Evolutionary conservation across 2,329 filamentous ascomycete species (phyloP), one percentile per base, ranked within the genome.

Genomic region (Hirsutella thompsonii): DNA sequence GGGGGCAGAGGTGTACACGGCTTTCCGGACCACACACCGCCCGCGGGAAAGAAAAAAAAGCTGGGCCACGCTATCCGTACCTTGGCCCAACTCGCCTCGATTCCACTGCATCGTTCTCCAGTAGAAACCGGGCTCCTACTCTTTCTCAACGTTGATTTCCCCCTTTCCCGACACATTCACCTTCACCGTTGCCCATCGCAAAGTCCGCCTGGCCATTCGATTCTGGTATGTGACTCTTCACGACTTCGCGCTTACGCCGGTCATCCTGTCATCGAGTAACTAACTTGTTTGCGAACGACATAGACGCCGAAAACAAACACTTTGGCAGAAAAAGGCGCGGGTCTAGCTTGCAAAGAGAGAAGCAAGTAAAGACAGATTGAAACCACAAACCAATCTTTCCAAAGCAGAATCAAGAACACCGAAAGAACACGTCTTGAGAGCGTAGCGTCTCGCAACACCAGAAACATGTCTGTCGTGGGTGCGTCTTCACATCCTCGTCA

Each of bases 401-500:
- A 26, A 37, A 39, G 37, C 49, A 46, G 49, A 43, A 46, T 51
- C 39, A n/a, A 35, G 36, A 47, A 47, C 44, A 46, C 50, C 47
- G 34, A 14, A 20, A 10, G 9, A 20, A 36, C 34, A 36, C 32
- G n/a, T 19, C 20, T 36, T 13, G n/a, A 36, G 34, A 36, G 34
- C 16, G 18, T 20, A 16, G 23, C 23, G 11, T 20, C 8, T 34
- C 16, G 14, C 32, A 34, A 16, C 14, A 16, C 8, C 13, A 34
- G 32, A 18, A 67, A 49, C 63, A 74, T 74, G 70, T 70, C 66
- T 62, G 70, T 74, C 57, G 70, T 74, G 52, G 70, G 70, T 73
- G 64, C 49, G 66, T 62, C 18, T 14, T 29, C 16, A 14, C 11
- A 16, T 18, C 18, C 20, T 19, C 26, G 33, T 26, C 23, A 11